Base-by-base conservation (phyloP, 2,329 filamentous ascomycete genomes). In the Chrysosphaeria jannelii region DNA sequence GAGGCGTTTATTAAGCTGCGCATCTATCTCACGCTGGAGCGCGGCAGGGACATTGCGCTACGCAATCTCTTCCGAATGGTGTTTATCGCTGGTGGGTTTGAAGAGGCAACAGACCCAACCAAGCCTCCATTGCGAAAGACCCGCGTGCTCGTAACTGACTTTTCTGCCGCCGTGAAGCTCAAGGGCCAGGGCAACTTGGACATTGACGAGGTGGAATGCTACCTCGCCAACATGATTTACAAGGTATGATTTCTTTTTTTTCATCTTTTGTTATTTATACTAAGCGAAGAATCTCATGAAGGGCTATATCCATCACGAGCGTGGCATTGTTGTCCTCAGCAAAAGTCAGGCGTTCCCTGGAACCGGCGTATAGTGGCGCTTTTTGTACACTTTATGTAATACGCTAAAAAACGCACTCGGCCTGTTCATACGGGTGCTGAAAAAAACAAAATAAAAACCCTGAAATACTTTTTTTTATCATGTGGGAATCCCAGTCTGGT, bases 201-300 rank as follows among this genome's bases (percentile, higher is more conserved):
- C 35, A 55, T 59, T 15, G 88, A 97, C 39, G 85, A 97, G 44
- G 79, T 93, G 4, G 88, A 97, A 44, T 97, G 85, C 42, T 48
- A 91, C 35, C 40, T 97, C 36, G 76, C 85, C 14, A 93, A 91
- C 40, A 74, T 91, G 59, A 90, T 97, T 30, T 97, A 93, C 52
- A 97, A 93, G 63, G 81, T 89, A 23, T 34, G 30, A 26, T 15
- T 13, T 12, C 8, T 10, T 16, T 4, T 11, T 10, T n/a, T n/a
- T 10, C 6, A n/a, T 9, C 20, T 19, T 16, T 13, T n/a, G 6
- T 10, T 13, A 20, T 13, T 12, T 11, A 8, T 13, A 12, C 11
- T 8, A 10, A 6, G 3, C 8, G 21, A 33, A 90, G 76, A 72
- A 71, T 28, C 53, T 85, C 13, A 90, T 97, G 74, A 97, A 93